phyloP scores from a whole-genome alignment of 345 rosid species.

The Ceriops zippeliana region DNA sequence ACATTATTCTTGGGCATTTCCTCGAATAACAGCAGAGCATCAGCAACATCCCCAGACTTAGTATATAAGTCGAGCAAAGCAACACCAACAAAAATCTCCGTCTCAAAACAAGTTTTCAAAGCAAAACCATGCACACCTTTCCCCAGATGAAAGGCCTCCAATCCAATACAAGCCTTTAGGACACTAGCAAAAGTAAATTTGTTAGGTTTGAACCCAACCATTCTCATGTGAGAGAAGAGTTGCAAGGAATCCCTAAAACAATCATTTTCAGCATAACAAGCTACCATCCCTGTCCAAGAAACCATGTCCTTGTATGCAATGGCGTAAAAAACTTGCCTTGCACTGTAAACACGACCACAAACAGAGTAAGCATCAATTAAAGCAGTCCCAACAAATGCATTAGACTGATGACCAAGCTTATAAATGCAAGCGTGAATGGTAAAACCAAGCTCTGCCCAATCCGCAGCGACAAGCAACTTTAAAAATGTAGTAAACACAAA shows the following conservation, averaged over 20 bases:
- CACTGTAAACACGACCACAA: slow-evolving; percentile 44
- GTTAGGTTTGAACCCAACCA: slow-evolving; percentile 58
- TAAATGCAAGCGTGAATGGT: slow-evolving; percentile 56
- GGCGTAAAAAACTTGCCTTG: slow-evolving; percentile 63
- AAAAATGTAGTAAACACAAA: slow-evolving; percentile 66
- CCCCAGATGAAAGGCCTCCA: slow-evolving; percentile 44
- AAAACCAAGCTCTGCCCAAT: slow-evolving; percentile 42
- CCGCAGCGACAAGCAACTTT: slow-evolving; percentile 54
- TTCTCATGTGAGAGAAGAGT: slow-evolving; percentile 53
- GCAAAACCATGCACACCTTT: slow-evolving; percentile 63
- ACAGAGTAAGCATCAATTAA: slow-evolving; percentile 66
- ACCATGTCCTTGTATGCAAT: slow-evolving; percentile 63
- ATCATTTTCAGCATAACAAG: slow-evolving; percentile 70
- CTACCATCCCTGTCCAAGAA: slow-evolving; percentile 76
- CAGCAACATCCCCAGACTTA: slow-evolving; percentile 36
- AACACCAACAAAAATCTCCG: slow-evolving; percentile 53
- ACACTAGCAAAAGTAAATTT: slow-evolving; percentile 57
- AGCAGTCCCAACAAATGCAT: slow-evolving; percentile 78
- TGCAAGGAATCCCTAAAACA: slow-evolving; percentile 49
- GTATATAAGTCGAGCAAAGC: slow-evolving; percentile 73
- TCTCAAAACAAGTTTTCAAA: slow-evolving; percentile 54
- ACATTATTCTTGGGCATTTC: slow-evolving; percentile 74
- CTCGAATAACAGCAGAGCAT: slow-evolving; percentile 54
- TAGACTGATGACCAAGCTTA: slow-evolving; percentile 64
- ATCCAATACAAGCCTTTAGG: slow-evolving; percentile 69